Evolutionary conservation across 441 rosid genomes (phyloP).

Genomic region (Rhodomyrtus psidioides): DNA sequence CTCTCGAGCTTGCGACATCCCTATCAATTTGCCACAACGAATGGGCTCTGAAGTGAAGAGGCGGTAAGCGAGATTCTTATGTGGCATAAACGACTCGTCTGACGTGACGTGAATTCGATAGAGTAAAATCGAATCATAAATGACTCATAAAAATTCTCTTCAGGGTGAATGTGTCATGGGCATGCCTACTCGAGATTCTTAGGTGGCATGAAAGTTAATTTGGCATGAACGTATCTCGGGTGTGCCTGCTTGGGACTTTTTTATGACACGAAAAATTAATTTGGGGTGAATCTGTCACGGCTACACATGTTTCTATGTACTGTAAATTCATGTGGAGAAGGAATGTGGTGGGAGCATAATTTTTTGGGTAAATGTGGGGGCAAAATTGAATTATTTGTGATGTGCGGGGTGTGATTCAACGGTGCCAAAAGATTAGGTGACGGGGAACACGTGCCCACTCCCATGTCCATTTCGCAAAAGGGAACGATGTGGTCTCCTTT

Average conservation of each 20-base stretch:
- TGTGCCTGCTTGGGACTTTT: accelerated
- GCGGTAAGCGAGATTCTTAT: no score
- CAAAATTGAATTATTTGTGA: not conserved
- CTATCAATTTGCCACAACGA: no score
- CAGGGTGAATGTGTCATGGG: no score
- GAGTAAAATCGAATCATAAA: no score
- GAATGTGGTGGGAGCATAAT: not conserved
- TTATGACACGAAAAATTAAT: no score
- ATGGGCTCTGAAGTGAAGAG: no score
- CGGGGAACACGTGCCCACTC: not conserved
- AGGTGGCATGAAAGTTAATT: not conserved
- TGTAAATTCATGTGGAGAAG: slow-evolving; percentile 4
- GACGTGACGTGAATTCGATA: not conserved
- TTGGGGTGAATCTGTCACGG: no score
- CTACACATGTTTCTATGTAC: not conserved
- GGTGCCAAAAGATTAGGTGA: not conserved
- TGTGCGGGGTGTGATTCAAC: not conserved
- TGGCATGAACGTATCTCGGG: accelerated
- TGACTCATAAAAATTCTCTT: no score
- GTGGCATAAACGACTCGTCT: accelerated
- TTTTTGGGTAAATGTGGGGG: not conserved
- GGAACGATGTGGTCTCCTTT: not conserved
- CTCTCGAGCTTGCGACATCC: no score
- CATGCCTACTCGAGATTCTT: no score
- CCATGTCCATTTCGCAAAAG: not conserved